phyloP scores from a whole-genome alignment of 495 filamentous ascomycete genomes.

The Podospora anserina region DNA sequence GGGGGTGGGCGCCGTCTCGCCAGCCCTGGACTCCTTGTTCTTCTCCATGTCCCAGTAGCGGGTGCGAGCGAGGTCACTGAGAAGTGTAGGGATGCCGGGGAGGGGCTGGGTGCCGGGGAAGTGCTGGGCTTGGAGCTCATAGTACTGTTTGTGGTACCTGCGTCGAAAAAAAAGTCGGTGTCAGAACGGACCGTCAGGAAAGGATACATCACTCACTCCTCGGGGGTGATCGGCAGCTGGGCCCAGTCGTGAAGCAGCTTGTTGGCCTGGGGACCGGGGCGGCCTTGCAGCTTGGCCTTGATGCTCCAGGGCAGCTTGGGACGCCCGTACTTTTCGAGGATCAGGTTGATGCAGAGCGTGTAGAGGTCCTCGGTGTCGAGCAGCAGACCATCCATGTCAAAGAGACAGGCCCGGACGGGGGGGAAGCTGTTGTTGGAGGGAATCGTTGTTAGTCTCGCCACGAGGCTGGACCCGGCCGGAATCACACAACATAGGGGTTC shows the following conservation, averaged over 20 bases:
- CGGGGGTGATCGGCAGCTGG: conserved; percentile 68
- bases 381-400: conserved; percentile 97
- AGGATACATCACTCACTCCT: conserved; percentile 37
- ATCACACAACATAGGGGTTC: not conserved
- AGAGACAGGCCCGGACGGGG: conserved; percentile 85
- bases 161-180: not conserved
- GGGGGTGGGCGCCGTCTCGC: conserved; percentile 26
- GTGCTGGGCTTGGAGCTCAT: conserved; percentile 59
- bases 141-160: conserved; percentile 52
- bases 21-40: not conserved
- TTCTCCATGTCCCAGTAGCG: conserved; percentile 41
- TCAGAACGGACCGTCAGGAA: not conserved
- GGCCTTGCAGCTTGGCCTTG: conserved; percentile 94
- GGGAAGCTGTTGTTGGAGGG: conserved; percentile 53
- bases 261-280: conserved; percentile 66
- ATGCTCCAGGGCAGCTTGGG: conserved; percentile 81
- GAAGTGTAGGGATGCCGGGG: conserved; percentile 70
- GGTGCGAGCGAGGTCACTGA: conserved; percentile 52
- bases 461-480: not conserved
- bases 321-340: conserved; percentile 70
- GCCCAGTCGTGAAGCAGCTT: conserved; percentile 68
- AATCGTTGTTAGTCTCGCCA: not conserved
- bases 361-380: conserved; percentile 94
- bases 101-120: conserved; percentile 75
- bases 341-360: conserved; percentile 73